Conservation (phyloP, 2,329 filamentous ascomycete genomes). For the Penicillium aurantiogriseum region DNA sequence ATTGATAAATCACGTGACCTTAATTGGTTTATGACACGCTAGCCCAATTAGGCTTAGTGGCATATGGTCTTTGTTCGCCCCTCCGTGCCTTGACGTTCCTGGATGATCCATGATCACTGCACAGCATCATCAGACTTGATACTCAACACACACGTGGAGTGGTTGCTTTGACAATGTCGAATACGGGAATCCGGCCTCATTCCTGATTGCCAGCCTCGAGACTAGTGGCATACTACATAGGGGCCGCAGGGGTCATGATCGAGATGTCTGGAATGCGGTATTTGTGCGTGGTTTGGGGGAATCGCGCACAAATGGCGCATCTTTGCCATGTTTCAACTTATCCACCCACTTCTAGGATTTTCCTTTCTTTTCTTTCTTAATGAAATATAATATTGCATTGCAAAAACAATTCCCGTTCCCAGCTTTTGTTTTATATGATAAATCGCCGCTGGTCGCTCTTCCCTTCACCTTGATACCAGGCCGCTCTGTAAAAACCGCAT, state of each 20-base stretch:
- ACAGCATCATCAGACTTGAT: not conserved
- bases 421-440: not conserved
- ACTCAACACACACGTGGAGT: not conserved
- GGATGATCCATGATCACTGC: conserved; percentile 2
- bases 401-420: not conserved
- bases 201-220: not conserved
- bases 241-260: conserved; percentile 11
- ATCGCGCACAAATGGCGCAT: conserved; percentile 37
- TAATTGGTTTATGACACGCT: not conserved
- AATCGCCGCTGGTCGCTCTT: not conserved
- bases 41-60: not conserved
- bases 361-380: conserved; percentile 12
- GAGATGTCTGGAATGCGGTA: conserved; percentile 29
- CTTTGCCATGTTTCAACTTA: conserved; percentile 12
- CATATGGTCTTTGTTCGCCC: not conserved
- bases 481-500: not conserved
- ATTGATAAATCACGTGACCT: not conserved
- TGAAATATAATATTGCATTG: not conserved
- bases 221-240: conserved; percentile 14
- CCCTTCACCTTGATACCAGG: not conserved
- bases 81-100: not conserved
- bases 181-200: conserved; percentile 5
- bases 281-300: conserved; percentile 35
- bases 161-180: conserved; percentile 4
- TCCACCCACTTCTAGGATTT: conserved; percentile 15